Evolutionary conservation across 306 rosid species (phyloP).

Genomic region (Vigna reflexopilosa): DNA sequence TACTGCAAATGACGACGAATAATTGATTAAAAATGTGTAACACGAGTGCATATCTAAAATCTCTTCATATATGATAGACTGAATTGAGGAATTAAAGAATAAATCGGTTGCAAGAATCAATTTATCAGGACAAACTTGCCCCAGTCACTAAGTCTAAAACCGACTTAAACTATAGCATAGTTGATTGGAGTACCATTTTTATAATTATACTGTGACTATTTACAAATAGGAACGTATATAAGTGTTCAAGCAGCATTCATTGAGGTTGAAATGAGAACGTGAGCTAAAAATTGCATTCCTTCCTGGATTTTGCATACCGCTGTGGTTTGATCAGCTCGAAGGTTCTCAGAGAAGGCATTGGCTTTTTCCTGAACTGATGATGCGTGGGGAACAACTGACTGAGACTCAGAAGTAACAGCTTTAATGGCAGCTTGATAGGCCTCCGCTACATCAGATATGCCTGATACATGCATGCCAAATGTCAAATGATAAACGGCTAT

Average conservation of each 20-base stretch:
- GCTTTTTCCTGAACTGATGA: slow-evolving; percentile 77
- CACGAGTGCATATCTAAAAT: background rate
- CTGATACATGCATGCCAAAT: slow-evolving; percentile 51
- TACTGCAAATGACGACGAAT: background rate
- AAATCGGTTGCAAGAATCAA: background rate
- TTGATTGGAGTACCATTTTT: slow-evolving; percentile 29
- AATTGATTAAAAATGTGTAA: background rate
- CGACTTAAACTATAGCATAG: slow-evolving; percentile 26
- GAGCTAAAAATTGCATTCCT: slow-evolving; percentile 78
- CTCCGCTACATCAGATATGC: slow-evolving; percentile 89
- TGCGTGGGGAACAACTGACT: slow-evolving; percentile 55
- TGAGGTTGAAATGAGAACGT: slow-evolving; percentile 81
- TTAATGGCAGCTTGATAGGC: slow-evolving; percentile 86
- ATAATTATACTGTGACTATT: slow-evolving; percentile 38
- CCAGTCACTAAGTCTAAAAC: slow-evolving; percentile 9
- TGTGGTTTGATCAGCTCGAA: slow-evolving; percentile 71
- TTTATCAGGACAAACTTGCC: slow-evolving; percentile 34
- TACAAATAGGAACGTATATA: slow-evolving; percentile 34
- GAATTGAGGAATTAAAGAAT: slow-evolving; percentile 29
- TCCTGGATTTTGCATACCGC: slow-evolving; percentile 86
- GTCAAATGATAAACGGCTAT: background rate
- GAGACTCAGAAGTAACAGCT: slow-evolving; percentile 67
- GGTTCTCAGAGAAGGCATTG: slow-evolving; percentile 65
- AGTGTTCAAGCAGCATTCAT: slow-evolving; percentile 67
- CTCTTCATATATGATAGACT: background rate